Evolutionary conservation across 108 stramenopile genomes (phyloP), one percentile per base, ranked within the genome.

Genomic region (Schizochytrium sp.): DNA sequence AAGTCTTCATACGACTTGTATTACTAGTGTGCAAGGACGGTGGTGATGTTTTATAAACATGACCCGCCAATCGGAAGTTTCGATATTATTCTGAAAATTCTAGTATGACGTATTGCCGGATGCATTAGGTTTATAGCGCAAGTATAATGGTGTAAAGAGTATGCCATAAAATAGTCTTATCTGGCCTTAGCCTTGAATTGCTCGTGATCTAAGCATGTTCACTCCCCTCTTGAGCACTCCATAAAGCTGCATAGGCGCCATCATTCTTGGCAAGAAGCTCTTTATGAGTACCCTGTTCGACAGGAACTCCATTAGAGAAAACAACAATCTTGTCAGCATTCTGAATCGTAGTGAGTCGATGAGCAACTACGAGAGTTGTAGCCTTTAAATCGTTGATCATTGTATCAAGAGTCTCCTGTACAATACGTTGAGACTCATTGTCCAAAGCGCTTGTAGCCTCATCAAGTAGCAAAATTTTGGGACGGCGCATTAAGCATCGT

Each of bases 391-490:
- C 45, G 3, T 87, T 64, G 15, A 83, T 83, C 76, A 83, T 49
- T 40, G 47, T 49, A 88, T 93, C 92, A 12, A 93, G 87, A 15
- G 91, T 89, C 19, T 76, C 45, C 57, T 93, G 92, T 47, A 93
- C 92, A 28, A 93, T 60, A 83, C 91, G 90, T 61, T 93, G 92
- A 50, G 89, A 88, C 59, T 91, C 88, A 56, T 40, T 60, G 91
- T 93, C 93, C 83, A 93, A 89, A 1, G 93, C 93, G 10, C 49
- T 94, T 15, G 93, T 92, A 5, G 97, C 96, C 90, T 98, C 98
- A 89, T 96, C 97, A 38, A 97, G 91, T 47, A 97, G 91, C 15
- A 96, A 83, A 49, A 96, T 93, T 3, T 93, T 94, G 45, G 97
- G 95, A 89, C 96, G 91, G 87, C 94, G 94, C 8, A 99, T 94